A percentile compares a stretch with the other conserved stretches of the same genome.
These are phyloP conservation scores for Globisporangium canariense DNA, from an alignment of 352 stramenopile species.

Conservation along the genomic window DNA sequence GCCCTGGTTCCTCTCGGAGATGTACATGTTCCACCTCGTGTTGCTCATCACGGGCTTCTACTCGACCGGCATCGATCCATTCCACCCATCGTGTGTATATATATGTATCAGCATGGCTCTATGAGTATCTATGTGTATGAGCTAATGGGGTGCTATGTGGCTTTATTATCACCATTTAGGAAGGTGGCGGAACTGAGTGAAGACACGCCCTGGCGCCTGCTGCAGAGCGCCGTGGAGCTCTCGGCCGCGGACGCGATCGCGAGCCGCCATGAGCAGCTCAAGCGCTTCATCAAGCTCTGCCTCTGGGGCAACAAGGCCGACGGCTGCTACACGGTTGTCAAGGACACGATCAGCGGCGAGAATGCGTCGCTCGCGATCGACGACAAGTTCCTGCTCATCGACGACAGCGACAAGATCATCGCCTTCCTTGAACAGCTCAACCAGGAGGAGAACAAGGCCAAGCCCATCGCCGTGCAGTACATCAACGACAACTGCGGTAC, in stretches of 20 bases:
- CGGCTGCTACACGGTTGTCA: conserved; percentile 72
- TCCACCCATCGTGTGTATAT: conserved; percentile 40
- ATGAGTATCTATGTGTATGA: not conserved
- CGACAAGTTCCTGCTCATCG: conserved; percentile 54
- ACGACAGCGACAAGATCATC: conserved; percentile 54
- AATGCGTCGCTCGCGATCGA: conserved; percentile 51
- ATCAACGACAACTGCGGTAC: conserved; percentile 83
- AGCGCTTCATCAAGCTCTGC: conserved; percentile 57
- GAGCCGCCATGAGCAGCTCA: conserved; percentile 53
- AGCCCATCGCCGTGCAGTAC: conserved; percentile 34
- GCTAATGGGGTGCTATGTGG: not conserved
- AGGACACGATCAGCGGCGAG: conserved; percentile 57
- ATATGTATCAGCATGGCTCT: not conserved
- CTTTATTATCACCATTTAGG: conserved; percentile 13
- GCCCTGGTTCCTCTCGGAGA: conserved; percentile 70
- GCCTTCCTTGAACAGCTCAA: conserved; percentile 28
- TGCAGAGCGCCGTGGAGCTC: conserved; percentile 50
- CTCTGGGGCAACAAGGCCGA: conserved; percentile 80
- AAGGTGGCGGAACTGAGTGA: conserved; percentile 59
- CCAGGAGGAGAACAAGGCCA: not conserved
- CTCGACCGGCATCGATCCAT: conserved; percentile 56
- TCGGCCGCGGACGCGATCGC: conserved; percentile 26
- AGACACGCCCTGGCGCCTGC: conserved; percentile 46
- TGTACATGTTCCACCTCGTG: conserved; percentile 75
- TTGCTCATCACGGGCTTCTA: conserved; percentile 63